Conservation (phyloP, 805 yeast genomes). For the Lachancea quebecensis region DNA sequence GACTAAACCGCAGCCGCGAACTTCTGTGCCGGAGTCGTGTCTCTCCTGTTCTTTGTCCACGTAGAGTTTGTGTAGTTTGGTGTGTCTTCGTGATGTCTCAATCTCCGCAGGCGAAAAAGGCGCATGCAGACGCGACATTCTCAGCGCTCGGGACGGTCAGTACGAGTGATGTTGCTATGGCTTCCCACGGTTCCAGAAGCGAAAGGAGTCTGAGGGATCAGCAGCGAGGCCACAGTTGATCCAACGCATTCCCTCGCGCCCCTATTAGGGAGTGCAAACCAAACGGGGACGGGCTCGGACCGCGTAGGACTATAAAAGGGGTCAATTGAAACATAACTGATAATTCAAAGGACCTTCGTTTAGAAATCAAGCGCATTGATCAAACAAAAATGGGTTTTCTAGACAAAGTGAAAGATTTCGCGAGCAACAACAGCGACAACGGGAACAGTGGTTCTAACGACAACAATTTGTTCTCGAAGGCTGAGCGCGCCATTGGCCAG, state of each 20-base stretch:
- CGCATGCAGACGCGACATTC: not conserved
- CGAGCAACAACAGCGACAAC: slow-evolving; percentile 22
- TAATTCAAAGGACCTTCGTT: too few species aligned
- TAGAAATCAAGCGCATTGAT: not conserved
- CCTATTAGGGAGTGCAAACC: not conserved
- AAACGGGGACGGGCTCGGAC: not conserved
- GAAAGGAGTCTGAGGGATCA: not conserved
- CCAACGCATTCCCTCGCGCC: not conserved
- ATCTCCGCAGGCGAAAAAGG: not conserved
- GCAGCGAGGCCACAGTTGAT: not conserved
- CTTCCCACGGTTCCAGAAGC: not conserved
- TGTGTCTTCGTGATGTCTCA: too few species aligned
- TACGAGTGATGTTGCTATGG: not conserved
- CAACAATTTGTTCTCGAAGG: slow-evolving; percentile 23
- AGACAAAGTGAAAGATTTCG: slow-evolving; percentile 36
- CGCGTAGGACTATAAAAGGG: not conserved
- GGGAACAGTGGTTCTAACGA: slow-evolving; percentile 8
- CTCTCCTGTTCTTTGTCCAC: too few species aligned
- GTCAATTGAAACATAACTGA: not conserved
- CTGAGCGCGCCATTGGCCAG: slow-evolving; percentile 28
- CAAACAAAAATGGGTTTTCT: slow-evolving; percentile 35
- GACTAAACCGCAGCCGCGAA: too few species aligned
- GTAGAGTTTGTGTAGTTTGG: too few species aligned
- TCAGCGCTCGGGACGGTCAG: not conserved
- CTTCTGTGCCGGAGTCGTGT: too few species aligned